These are phyloP conservation scores for Terfezia boudieri DNA, from an alignment of 495 filamentous ascomycete genomes.

Conservation along the genomic window DNA sequence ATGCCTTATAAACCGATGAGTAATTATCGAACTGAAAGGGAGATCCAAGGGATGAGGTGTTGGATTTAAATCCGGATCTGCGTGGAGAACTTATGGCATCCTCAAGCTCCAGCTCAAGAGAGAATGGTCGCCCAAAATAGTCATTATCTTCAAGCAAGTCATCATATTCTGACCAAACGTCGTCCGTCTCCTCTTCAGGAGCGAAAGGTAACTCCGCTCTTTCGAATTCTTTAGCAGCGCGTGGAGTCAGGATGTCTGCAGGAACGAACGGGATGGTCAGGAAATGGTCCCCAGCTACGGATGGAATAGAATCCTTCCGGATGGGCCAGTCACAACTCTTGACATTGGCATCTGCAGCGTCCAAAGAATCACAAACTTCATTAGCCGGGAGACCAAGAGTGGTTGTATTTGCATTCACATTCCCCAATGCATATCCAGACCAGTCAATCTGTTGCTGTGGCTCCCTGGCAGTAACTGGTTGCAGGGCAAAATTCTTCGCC, in stretches of 20 bases:
- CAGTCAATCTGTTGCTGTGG: constrained; percentile 10
- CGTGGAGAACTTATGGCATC: constrained; percentile 3
- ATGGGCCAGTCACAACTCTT: constrained; percentile 7
- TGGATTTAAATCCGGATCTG: constrained; percentile 5
- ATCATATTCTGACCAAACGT: constrained; percentile 88
- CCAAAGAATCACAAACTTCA: constrained; percentile 9
- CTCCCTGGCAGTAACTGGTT: constrained; percentile 2
- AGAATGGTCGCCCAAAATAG: constrained; percentile 24
- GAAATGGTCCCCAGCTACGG: neutral
- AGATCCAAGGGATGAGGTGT: constrained; percentile 17
- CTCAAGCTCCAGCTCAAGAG: constrained; percentile 3
- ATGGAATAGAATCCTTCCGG: constrained; percentile 2
- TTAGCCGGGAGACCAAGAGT: constrained; percentile 1
- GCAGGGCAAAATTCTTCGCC: neutral
- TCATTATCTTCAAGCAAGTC: constrained; percentile 50
- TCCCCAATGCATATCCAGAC: constrained; percentile 7
- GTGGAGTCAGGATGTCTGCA: neutral
- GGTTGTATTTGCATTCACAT: constrained; percentile 3
- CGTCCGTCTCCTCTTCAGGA: constrained; percentile 43
- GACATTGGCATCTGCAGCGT: constrained; percentile 1
- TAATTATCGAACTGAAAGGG: constrained; percentile 18
- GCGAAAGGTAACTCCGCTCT: neutral
- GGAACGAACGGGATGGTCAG: too few species aligned
- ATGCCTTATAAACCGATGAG: constrained; percentile 11
- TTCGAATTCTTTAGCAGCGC: neutral